Conservation (phyloP, 1,284 basidiomycete genomes). For the Naganishia liquefaciens region DNA sequence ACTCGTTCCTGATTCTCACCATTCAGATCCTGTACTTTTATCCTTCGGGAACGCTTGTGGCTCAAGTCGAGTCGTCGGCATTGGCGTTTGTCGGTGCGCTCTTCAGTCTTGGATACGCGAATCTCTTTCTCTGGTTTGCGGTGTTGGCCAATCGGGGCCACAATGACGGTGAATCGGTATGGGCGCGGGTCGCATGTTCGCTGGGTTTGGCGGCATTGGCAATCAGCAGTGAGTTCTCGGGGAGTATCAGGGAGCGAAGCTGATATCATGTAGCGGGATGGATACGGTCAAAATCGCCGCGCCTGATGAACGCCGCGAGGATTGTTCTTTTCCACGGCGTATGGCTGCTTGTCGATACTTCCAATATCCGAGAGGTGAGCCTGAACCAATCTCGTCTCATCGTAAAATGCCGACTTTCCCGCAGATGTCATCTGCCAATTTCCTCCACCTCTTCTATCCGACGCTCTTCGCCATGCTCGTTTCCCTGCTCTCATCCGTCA, state of each 20-base stretch:
- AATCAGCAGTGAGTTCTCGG: conserved; percentile 41
- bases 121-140: conserved; percentile 35
- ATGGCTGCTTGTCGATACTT: conserved; percentile 46
- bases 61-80: conserved; percentile 46
- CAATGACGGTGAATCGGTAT: conserved; percentile 36
- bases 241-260: background rate
- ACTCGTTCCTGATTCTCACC: conserved; percentile 51
- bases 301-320: conserved; percentile 46
- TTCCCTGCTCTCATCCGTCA: conserved; percentile 41
- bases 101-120: conserved; percentile 45
- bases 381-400: background rate
- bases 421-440: conserved; percentile 34
- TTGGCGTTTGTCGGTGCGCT: conserved; percentile 45
- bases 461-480: conserved; percentile 46
- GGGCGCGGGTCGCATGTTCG: conserved; percentile 43
- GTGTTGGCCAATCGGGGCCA: conserved; percentile 42
- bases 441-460: conserved; percentile 48
- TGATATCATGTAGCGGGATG: conserved; percentile 42
- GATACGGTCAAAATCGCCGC: conserved; percentile 43
- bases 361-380: conserved; percentile 40
- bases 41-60: conserved; percentile 46
- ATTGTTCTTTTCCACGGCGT: conserved; percentile 52
- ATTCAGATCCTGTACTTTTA: conserved; percentile 53
- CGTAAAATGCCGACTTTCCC: background rate
- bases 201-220: conserved; percentile 46